phyloP scores from a whole-genome alignment of 2,329 filamentous ascomycete species.

The Ophiobolus disseminans region DNA sequence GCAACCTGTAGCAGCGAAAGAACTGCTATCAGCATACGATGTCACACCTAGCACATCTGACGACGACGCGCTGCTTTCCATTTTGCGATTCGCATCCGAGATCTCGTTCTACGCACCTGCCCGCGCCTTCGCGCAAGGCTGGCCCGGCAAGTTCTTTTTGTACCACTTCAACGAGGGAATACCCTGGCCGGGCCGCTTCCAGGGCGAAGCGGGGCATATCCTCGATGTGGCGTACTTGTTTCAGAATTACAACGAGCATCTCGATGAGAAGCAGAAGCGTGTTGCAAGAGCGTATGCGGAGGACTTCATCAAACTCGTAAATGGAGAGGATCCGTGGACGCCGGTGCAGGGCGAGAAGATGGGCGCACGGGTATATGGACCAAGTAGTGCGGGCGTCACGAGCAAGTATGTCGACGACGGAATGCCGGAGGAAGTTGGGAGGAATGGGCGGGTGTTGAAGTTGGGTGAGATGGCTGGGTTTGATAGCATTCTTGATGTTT shows the following conservation, averaged over 20 bases:
- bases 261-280: constrained; percentile 30
- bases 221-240: constrained; percentile 45
- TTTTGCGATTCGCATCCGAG: constrained; percentile 56
- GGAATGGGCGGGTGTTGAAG: constrained; percentile 32
- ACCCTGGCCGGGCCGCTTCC: constrained; percentile 44
- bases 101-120: constrained; percentile 56
- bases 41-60: constrained; percentile 48
- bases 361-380: constrained; percentile 40
- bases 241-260: constrained; percentile 41
- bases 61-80: constrained; percentile 50
- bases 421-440: constrained; percentile 34
- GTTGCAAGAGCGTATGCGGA: constrained; percentile 33
- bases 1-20: constrained; percentile 24
- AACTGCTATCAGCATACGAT: constrained; percentile 50
- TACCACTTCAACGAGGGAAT: constrained; percentile 47
- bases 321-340: constrained; percentile 42
- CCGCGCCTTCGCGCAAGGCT: constrained; percentile 49
- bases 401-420: constrained; percentile 34
- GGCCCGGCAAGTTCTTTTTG: constrained; percentile 42
- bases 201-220: constrained; percentile 44
- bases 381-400: constrained; percentile 35
- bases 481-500: constrained; percentile 30
- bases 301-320: constrained; percentile 45
- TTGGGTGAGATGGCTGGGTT: constrained; percentile 35
- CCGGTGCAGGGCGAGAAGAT: constrained; percentile 29